phyloP scores from a whole-genome alignment of 257 asterid genomes.

The Solanum sitiens region DNA sequence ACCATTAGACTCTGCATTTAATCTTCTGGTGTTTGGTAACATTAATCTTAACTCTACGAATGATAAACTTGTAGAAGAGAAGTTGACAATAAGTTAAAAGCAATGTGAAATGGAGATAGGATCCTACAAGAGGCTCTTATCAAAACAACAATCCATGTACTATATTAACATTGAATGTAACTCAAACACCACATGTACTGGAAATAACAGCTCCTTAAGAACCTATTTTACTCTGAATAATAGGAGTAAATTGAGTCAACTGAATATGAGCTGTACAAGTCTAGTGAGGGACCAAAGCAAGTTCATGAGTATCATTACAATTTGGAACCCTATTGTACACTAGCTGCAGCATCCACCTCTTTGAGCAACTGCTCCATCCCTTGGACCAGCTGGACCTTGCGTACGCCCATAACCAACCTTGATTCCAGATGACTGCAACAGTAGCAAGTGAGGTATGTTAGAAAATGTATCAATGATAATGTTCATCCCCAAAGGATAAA shows the following conservation, averaged over 20 bases:
- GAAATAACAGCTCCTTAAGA: background rate
- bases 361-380: slow-evolving; percentile 56
- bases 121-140: background rate
- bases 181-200: background rate
- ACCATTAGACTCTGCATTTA: background rate
- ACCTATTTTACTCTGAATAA: background rate
- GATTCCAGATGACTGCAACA: slow-evolving; percentile 64
- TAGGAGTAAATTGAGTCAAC: background rate
- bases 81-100: background rate
- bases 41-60: background rate
- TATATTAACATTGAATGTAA: background rate
- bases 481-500: background rate
- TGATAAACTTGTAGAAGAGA: background rate
- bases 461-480: background rate
- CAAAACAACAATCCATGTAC: background rate
- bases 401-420: slow-evolving; percentile 63
- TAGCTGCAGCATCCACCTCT: slow-evolving; percentile 62
- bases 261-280: slow-evolving; percentile 20
- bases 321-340: background rate
- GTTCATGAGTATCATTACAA: background rate
- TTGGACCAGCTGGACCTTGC: slow-evolving; percentile 44
- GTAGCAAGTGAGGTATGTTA: background rate
- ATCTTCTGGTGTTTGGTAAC: background rate
- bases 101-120: background rate
- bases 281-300: background rate